Conservation (phyloP, 768 basidiomycete genomes). For the Pleurotus salmoneostramineus region DNA sequence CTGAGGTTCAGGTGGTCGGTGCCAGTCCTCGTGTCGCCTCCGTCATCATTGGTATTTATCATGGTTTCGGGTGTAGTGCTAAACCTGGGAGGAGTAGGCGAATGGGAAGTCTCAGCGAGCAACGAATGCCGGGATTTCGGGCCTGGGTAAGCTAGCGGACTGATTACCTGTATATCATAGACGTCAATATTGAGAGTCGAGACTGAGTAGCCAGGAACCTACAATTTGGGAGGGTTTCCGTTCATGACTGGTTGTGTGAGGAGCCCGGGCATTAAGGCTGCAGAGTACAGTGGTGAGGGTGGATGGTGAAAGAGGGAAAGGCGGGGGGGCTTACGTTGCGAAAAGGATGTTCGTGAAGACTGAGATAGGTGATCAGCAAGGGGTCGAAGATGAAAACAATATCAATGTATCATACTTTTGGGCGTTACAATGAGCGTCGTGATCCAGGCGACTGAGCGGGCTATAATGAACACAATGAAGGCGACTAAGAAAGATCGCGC, state of each 20-base stretch:
- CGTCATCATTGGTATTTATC: too few species aligned
- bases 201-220: too few species aligned
- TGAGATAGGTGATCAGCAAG: neutral
- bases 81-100: too few species aligned
- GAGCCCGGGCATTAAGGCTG: neutral
- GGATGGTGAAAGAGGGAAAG: neutral
- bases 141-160: too few species aligned
- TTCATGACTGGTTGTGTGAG: neutral
- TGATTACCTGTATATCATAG: too few species aligned
- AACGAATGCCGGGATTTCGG: too few species aligned
- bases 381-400: neutral
- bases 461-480: neutral
- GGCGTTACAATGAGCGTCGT: conserved; percentile 14
- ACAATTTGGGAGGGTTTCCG: too few species aligned
- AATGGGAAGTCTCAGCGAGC: too few species aligned
- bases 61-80: too few species aligned
- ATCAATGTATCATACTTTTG: conserved; percentile 8
- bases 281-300: neutral
- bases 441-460: conserved; percentile 15
- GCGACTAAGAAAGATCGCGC: neutral
- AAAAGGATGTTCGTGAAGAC: conserved; percentile 9
- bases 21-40: too few species aligned
- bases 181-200: too few species aligned
- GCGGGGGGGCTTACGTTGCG: conserved; percentile 3
- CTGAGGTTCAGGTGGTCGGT: too few species aligned